Percentiles rank a stretch among this genome's conserved stretches.
Evolutionary conservation across 2,329 filamentous ascomycete species (phyloP).

Genomic region (Xylariaceae sp.): DNA sequence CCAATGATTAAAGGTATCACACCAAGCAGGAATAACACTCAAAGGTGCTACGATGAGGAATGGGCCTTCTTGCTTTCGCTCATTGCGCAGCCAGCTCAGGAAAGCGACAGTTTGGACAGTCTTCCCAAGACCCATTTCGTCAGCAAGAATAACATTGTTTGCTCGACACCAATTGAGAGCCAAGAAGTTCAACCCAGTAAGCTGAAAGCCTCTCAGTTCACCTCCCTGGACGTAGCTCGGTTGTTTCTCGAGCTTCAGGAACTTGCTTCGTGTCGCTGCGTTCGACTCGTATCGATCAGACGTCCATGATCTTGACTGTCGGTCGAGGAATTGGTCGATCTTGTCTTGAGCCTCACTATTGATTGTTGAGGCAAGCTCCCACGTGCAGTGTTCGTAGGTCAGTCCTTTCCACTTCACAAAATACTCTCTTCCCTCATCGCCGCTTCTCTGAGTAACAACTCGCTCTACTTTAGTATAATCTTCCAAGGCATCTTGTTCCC

Average conservation of each 20-base stretch:
- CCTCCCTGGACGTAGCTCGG: conserved; percentile 84
- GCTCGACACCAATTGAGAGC: conserved; percentile 93
- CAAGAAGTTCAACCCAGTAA: conserved; percentile 92
- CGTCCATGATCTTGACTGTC: conserved; percentile 75
- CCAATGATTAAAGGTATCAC: conserved; percentile 96
- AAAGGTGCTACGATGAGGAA: conserved; percentile 97
- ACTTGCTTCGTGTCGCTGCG: conserved; percentile 72
- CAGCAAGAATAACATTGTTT: conserved; percentile 95
- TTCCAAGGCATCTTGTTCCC: conserved; percentile 82
- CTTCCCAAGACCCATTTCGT: conserved; percentile 98
- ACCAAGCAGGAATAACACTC: conserved; percentile 97
- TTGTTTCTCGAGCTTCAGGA: conserved; percentile 74
- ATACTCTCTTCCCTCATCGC: conserved; percentile 83
- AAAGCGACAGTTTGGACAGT: conserved; percentile 97
- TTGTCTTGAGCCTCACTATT: conserved; percentile 80
- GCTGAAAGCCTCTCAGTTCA: conserved; percentile 87
- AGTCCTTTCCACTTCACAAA: conserved; percentile 96
- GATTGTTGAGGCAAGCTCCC: conserved; percentile 79
- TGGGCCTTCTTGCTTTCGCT: conserved; percentile 86
- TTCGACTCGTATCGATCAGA: conserved; percentile 81
- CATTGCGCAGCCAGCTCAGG: conserved; percentile 94
- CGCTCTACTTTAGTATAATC: conserved; percentile 93
- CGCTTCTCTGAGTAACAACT: conserved; percentile 81
- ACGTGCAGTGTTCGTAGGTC: conserved; percentile 92
- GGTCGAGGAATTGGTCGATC: conserved; percentile 89